These are phyloP conservation scores for Crithidia brevicula DNA, from an alignment of 208 protist species.

Conservation along the genomic window DNA sequence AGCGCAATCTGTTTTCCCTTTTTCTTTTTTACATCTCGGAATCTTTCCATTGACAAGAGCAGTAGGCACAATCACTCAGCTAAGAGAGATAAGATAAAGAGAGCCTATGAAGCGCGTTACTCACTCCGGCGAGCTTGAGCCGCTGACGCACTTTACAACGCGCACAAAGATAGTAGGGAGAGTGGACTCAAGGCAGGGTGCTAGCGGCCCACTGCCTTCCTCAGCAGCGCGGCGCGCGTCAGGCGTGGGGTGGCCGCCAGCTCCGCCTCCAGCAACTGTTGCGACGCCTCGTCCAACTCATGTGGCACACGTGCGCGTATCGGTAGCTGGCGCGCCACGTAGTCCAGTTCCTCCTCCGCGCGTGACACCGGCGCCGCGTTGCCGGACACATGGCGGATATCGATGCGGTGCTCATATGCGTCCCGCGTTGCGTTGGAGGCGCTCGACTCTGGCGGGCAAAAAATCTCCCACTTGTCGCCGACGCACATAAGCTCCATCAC, in stretches of 20 bases:
- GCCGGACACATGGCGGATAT: background rate
- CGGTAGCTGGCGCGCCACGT: constrained; percentile 8
- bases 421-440: constrained; percentile 1
- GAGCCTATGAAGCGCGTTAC: too few relatives aligned
- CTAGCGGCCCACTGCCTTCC: background rate
- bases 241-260: background rate
- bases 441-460: constrained; percentile 24
- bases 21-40: too few relatives aligned
- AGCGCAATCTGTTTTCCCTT: too few relatives aligned
- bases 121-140: too few relatives aligned
- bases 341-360: constrained; percentile 14
- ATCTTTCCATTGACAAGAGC: too few relatives aligned
- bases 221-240: constrained; percentile 1
- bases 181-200: too few relatives aligned
- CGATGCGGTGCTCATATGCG: constrained; percentile 4
- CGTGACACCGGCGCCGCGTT: background rate
- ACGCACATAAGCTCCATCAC: constrained; percentile 40
- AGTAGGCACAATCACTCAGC: too few relatives aligned
- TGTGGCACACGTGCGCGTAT: background rate
- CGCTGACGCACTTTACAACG: background rate
- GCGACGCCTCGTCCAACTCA: background rate
- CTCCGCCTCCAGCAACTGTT: background rate
- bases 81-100: too few relatives aligned
- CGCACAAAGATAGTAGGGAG: too few relatives aligned
- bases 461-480: constrained; percentile 53